phyloP scores from a whole-genome alignment of 257 asterid species.

The Plectranthus barbatus region DNA sequence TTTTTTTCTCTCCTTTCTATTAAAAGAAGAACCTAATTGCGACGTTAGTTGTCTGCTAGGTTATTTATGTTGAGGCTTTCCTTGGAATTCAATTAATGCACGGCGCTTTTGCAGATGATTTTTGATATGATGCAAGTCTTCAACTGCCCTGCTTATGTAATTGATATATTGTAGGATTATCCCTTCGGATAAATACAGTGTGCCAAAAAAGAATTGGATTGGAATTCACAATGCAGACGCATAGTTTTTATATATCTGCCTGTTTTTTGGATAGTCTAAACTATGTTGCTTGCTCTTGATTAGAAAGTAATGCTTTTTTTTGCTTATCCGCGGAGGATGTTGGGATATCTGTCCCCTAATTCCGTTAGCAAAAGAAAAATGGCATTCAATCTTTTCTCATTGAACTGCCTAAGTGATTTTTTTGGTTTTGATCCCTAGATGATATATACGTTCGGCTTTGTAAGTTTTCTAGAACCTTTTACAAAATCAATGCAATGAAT shows the following conservation, averaged over 20 bases:
- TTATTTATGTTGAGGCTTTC: not conserved
- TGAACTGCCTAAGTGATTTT: not conserved
- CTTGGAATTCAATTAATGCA: not conserved
- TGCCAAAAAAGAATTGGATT: not conserved
- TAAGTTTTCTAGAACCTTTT: not conserved
- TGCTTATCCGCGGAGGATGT: not conserved
- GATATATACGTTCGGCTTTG: not conserved
- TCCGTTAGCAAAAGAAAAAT: not conserved
- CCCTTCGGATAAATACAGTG: not conserved
- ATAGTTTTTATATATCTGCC: not conserved
- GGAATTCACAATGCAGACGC: not conserved
- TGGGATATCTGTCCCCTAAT: not conserved
- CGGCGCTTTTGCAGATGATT: not conserved
- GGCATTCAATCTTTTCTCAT: not conserved
- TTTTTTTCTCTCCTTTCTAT: not conserved
- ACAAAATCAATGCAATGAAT: not conserved
- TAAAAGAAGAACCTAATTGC: not conserved
- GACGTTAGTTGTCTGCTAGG: not conserved
- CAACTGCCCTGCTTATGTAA: not conserved
- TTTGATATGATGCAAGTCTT: not conserved
- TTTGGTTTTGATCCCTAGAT: not conserved
- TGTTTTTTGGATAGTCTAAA: not conserved
- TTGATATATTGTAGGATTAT: not conserved
- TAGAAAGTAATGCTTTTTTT: not conserved
- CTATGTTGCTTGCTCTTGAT: not conserved